Percentiles rank a stretch among this genome's conserved stretches.
phyloP scores from a whole-genome alignment of 371 early-diverging fungal genomes.

The Mortierella sp. region DNA sequence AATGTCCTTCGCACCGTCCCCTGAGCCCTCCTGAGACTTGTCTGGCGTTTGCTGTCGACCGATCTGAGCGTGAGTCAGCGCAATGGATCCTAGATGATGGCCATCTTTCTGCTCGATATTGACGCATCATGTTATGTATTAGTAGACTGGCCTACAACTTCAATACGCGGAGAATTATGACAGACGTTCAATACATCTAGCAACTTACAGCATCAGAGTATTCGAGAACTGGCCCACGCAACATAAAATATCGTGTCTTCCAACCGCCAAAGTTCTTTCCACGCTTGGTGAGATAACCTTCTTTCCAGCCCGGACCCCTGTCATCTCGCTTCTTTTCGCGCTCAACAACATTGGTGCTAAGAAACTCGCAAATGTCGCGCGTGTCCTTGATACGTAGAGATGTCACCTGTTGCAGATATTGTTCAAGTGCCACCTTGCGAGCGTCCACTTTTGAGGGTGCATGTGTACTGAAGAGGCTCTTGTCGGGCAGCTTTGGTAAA shows the following conservation, averaged over 20 bases:
- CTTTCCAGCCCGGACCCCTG: constrained; percentile 63
- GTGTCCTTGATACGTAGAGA: constrained; percentile 70
- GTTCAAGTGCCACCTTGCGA: constrained; percentile 79
- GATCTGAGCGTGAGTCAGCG: constrained; percentile 64
- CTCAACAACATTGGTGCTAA: constrained; percentile 76
- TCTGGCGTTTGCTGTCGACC: constrained; percentile 58
- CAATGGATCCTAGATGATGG: constrained; percentile 66
- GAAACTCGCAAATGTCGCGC: constrained; percentile 77
- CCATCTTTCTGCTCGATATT: constrained; percentile 63
- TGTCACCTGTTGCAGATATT: constrained; percentile 78
- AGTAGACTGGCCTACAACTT: too few relatives aligned
- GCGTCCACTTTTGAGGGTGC: constrained; percentile 81
- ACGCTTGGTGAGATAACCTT: constrained; percentile 85
- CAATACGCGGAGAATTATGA: too few relatives aligned
- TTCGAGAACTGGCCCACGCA: constrained; percentile 71
- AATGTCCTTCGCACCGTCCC: constrained; percentile 28
- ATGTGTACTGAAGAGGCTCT: constrained; percentile 75
- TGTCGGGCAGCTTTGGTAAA: constrained; percentile 82
- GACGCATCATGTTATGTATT: not conserved
- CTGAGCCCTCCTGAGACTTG: constrained; percentile 31
- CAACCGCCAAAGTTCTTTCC: constrained; percentile 90
- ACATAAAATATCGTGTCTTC: constrained; percentile 84
- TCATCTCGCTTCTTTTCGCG: constrained; percentile 34
- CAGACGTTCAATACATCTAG: not conserved
- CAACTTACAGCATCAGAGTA: constrained; percentile 77